Conservation (phyloP, 2,329 filamentous ascomycete genomes). For the Penicillium sp. region DNA sequence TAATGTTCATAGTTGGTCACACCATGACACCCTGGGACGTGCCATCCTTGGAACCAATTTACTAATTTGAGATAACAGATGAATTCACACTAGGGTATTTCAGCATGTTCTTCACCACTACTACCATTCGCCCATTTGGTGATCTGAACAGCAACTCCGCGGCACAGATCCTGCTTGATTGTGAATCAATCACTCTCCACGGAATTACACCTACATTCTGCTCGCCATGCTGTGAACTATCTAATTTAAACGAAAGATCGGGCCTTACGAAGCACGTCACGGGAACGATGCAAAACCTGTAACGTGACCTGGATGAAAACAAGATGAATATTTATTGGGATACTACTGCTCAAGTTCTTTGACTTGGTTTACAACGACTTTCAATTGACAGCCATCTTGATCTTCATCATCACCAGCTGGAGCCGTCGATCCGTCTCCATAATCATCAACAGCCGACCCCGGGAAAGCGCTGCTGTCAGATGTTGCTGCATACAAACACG, state of each 20-base stretch:
- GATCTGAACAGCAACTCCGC: not conserved
- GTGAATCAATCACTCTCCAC: too few relatives aligned
- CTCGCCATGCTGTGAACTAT: not conserved
- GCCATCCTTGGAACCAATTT: not conserved
- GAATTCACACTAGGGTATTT: not conserved
- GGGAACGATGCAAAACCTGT: not conserved
- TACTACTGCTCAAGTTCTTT: not conserved
- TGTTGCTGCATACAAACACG: constrained; percentile 35
- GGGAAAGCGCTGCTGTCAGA: constrained; percentile 26
- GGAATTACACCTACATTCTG: not conserved
- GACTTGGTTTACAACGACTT: not conserved
- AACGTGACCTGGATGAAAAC: not conserved
- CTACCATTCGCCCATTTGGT: not conserved
- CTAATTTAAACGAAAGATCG: not conserved
- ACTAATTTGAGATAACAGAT: not conserved
- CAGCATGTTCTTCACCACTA: not conserved
- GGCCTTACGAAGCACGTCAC: not conserved
- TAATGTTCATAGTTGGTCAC: not conserved
- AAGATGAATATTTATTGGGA: not conserved
- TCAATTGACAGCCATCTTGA: constrained; percentile 33
- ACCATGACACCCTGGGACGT: constrained; percentile 1
- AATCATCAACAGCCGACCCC: constrained; percentile 38
- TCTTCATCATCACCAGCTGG: constrained; percentile 39
- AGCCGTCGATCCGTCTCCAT: constrained; percentile 41
- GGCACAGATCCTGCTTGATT: not conserved